Evolutionary conservation across 495 filamentous ascomycete species (phyloP).

Genomic region (Elasticomyces elasticus): DNA sequence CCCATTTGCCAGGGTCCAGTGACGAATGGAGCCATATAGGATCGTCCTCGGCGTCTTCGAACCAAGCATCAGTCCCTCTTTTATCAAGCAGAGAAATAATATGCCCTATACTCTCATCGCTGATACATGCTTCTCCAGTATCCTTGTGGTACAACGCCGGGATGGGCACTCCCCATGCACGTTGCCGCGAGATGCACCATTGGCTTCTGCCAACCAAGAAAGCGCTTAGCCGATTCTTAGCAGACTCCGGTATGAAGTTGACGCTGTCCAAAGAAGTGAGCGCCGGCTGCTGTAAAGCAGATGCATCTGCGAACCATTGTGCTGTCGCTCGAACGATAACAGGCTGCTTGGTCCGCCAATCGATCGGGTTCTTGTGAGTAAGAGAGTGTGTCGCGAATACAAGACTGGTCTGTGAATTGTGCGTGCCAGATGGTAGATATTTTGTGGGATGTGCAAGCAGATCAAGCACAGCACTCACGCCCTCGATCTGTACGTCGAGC

Average conservation of each 20-base stretch:
- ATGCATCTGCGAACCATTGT: slow-evolving; percentile 96
- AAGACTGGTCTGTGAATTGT: slow-evolving; percentile 2
- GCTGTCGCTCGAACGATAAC: slow-evolving; percentile 85
- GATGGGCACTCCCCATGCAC: slow-evolving; percentile 93
- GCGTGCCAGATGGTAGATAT: background rate
- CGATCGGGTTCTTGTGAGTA: slow-evolving; percentile 89
- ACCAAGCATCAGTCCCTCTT: slow-evolving; percentile 84
- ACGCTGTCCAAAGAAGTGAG: slow-evolving; percentile 59
- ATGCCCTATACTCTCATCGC: slow-evolving; percentile 68
- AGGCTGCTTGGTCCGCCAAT: slow-evolving; percentile 91
- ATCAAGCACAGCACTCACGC: slow-evolving; percentile 55
- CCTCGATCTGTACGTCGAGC: slow-evolving; percentile 51
- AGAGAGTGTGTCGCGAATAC: slow-evolving; percentile 61
- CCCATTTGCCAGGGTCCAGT: slow-evolving; percentile 42
- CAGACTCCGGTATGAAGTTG: slow-evolving; percentile 64
- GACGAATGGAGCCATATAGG: slow-evolving; percentile 58
- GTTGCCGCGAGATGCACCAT: slow-evolving; percentile 98
- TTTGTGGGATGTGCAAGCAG: slow-evolving; percentile 17
- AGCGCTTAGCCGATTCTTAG: slow-evolving; percentile 61
- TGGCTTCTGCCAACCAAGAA: slow-evolving; percentile 82
- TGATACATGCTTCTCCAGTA: slow-evolving; percentile 56
- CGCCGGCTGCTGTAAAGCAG: slow-evolving; percentile 61
- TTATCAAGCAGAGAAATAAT: slow-evolving; percentile 69
- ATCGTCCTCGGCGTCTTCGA: slow-evolving; percentile 68
- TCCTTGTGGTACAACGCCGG: slow-evolving; percentile 69